A percentile compares a stretch with the other conserved stretches of the same genome.
These are phyloP conservation scores for Hirschfeldia incana DNA, from an alignment of 345 rosid species.

Conservation along the genomic window DNA sequence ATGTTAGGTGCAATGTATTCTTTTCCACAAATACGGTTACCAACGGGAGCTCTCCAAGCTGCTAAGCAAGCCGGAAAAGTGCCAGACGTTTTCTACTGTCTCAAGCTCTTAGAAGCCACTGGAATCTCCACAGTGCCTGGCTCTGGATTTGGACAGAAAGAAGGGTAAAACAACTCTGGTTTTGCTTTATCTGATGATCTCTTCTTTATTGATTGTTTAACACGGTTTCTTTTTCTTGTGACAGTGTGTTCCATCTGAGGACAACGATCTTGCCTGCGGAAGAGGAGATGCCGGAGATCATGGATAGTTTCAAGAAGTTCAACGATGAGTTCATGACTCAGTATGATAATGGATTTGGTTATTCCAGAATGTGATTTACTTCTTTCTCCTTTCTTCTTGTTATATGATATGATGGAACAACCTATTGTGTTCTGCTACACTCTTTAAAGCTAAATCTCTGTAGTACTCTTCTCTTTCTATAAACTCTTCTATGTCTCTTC, in stretches of 20 bases:
- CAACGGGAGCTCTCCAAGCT: conserved; percentile 83
- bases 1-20: conserved; percentile 95
- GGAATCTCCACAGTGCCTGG: conserved; percentile 99
- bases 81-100: conserved; percentile 97
- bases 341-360: conserved; percentile 65
- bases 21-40: conserved; percentile 88
- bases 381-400: conserved; percentile 12
- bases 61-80: conserved; percentile 79
- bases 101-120: conserved; percentile 91
- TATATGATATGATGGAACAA: conserved; percentile 1
- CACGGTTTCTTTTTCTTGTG: background rate
- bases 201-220: background rate
- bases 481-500: background rate
- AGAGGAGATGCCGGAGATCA: conserved; percentile 94
- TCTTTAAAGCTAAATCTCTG: conserved; percentile 28
- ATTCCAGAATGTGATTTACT: conserved; percentile 70
- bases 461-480: background rate
- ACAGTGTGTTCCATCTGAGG: conserved; percentile 89
- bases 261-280: conserved; percentile 94
- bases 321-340: conserved; percentile 92
- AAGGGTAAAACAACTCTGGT: conserved; percentile 55
- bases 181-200: background rate
- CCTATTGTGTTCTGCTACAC: conserved; percentile 23
- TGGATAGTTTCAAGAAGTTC: conserved; percentile 95
- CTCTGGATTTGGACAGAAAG: conserved; percentile 98